A percentile compares a stretch with the other conserved stretches of the same genome.
These are phyloP conservation scores for Madurella mycetomatis DNA, from an alignment of 2,329 filamentous ascomycete species.

Conservation along the genomic window DNA sequence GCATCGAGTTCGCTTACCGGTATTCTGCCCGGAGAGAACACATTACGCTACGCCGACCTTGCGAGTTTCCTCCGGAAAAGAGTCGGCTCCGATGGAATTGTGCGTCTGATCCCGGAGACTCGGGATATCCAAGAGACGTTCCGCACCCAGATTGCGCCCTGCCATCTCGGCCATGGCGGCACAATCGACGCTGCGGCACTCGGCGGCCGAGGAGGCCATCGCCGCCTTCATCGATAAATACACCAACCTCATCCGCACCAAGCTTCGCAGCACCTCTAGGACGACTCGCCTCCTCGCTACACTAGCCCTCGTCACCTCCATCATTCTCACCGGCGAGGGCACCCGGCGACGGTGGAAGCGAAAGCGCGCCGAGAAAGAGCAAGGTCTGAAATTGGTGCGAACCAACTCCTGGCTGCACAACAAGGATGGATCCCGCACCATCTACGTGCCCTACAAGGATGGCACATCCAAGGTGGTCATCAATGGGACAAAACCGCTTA, in stretches of 20 bases:
- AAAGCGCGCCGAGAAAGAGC: conserved; percentile 71
- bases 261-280: conserved; percentile 61
- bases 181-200: conserved; percentile 75
- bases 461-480: conserved; percentile 89
- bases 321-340: conserved; percentile 75
- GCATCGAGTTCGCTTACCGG: no score
- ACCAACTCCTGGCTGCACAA: conserved; percentile 90
- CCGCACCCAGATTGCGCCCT: conserved; percentile 19
- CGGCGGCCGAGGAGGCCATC: conserved; percentile 62
- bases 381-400: conserved; percentile 74
- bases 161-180: conserved; percentile 63
- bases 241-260: conserved; percentile 46
- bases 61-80: not conserved
- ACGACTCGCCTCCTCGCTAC: conserved; percentile 71
- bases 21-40: conserved; percentile 10
- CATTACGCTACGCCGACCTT: not conserved
- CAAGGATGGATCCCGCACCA: conserved; percentile 90
- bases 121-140: conserved; percentile 12
- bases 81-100: conserved; percentile 19
- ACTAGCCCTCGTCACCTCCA: conserved; percentile 68
- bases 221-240: conserved; percentile 60
- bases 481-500: conserved; percentile 81
- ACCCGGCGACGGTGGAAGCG: conserved; percentile 72
- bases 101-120: conserved; percentile 14
- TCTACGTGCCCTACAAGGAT: conserved; percentile 90